Base-by-base conservation (phyloP, 371 early-diverging fungal genomes). In the Saksenaea oblongispora region DNA sequence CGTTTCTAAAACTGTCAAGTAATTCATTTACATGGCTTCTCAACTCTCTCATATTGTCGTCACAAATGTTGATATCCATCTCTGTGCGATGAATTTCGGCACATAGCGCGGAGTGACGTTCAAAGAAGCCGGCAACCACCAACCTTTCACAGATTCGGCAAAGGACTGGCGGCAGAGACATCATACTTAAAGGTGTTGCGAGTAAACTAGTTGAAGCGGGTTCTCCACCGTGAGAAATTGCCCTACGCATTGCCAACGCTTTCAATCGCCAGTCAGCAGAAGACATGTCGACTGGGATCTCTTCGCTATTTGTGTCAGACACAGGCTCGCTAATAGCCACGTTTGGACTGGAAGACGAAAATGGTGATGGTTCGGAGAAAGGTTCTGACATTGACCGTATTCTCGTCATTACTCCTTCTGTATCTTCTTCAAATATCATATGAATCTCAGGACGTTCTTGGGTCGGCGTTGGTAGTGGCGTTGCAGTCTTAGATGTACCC, bases 141-240 rank as follows among this genome's bases (percentile, higher is more conserved):
- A 79, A 82, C 39, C 88, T 78, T 67, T 95, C 95, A 64, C 95
- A 95, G 22, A 95, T 87, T 35, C 88, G 86, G 72, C 95, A 95
- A 0, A 93, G 78, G 0, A 86, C 82, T 47, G 72, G 88, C 39
- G 74, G 84, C 34, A 75, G 58, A 2, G 62, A 34, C 67, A 76
- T 64, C 34, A 79, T 54, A 26, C 58, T 69, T 5, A 66, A 44
- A 9, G 71, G 54, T 2, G 72, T 69, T 3, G 55, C 56, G 2
- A 67, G 22, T 27, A 55, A 57, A 13, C 39, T 56, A 24, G 59
- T 62, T 22, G 60, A 59, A 14, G 55, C 53, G 14, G 72, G 63
- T 35, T 14, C 64, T 3, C 72, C 72, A 36, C 69, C 72, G n/a
- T 67, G 63, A 13, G 71, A 71, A 11, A 67, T 67, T 11, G 71